These are phyloP conservation scores for Phytophthora pinifolia DNA, from an alignment of 352 stramenopile species.

Conservation along the genomic window DNA sequence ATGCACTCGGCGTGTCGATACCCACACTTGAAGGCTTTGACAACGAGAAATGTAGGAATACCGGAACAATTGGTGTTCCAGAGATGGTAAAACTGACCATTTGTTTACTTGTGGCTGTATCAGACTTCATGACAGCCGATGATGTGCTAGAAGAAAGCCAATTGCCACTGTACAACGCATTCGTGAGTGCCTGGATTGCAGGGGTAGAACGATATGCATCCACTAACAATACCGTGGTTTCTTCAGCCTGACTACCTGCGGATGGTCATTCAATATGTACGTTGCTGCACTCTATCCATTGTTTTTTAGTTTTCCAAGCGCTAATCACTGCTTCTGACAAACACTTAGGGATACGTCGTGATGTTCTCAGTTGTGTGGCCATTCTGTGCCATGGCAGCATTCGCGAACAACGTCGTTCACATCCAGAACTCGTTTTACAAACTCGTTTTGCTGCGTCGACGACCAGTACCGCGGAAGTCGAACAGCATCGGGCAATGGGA, in stretches of 20 bases:
- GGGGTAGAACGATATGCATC: not conserved
- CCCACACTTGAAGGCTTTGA: conserved; percentile 79
- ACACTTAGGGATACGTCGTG: conserved; percentile 74
- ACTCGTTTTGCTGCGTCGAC: conserved; percentile 64
- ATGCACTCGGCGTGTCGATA: conserved; percentile 72
- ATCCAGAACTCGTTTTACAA: conserved; percentile 88
- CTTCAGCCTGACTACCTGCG: conserved; percentile 76
- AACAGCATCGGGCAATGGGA: conserved; percentile 89
- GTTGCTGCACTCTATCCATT: too few species aligned
- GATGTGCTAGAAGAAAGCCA: conserved; percentile 84
- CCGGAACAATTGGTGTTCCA: not conserved
- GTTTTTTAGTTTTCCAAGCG: conserved; percentile 4
- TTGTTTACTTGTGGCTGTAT: not conserved
- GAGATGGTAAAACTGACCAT: too few species aligned
- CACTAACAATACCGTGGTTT: conserved; percentile 1
- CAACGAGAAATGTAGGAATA: conserved; percentile 67
- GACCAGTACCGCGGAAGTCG: conserved; percentile 73
- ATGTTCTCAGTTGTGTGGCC: conserved; percentile 90
- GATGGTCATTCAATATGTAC: conserved; percentile 89
- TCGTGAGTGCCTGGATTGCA: conserved; percentile 43
- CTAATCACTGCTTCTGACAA: conserved; percentile 1
- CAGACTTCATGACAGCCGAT: conserved; percentile 85
- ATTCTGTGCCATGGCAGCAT: conserved; percentile 74
- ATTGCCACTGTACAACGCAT: conserved; percentile 77
- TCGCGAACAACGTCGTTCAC: conserved; percentile 83